Conservation (phyloP, 352 stramenopile species). For the Phytophthora vignae region DNA sequence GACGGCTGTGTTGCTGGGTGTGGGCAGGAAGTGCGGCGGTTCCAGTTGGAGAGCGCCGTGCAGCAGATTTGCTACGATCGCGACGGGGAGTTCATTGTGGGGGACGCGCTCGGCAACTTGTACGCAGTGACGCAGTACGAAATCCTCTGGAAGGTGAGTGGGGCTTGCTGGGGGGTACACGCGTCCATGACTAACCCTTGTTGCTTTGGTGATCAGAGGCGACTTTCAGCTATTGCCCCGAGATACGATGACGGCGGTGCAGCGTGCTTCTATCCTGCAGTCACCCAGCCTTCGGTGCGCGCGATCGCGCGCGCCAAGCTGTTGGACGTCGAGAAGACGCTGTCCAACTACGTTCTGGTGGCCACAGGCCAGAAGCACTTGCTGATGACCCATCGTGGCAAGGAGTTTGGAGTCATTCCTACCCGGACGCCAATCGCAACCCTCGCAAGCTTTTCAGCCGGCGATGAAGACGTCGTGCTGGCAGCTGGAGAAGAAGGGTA, state of each 20-base stretch:
- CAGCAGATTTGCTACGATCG: slow-evolving; percentile 44
- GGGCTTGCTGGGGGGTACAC: background rate
- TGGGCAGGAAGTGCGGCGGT: slow-evolving; percentile 53
- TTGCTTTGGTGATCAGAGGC: slow-evolving; percentile 21
- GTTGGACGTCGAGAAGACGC: slow-evolving; percentile 59
- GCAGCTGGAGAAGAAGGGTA: slow-evolving; percentile 61
- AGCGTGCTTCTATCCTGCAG: slow-evolving; percentile 44
- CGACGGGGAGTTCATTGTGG: slow-evolving; percentile 51
- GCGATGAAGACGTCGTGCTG: slow-evolving; percentile 47
- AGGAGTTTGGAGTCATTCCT: slow-evolving; percentile 39
- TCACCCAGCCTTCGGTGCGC: slow-evolving; percentile 38
- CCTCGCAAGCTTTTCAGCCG: slow-evolving; percentile 34
- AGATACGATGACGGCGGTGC: slow-evolving; percentile 11
- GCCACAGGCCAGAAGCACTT: slow-evolving; percentile 56
- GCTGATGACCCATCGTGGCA: slow-evolving; percentile 51
- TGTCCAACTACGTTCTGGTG: slow-evolving; percentile 60
- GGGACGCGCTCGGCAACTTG: slow-evolving; percentile 50
- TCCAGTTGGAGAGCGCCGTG: slow-evolving; percentile 58
- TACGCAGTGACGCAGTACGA: slow-evolving; percentile 67
- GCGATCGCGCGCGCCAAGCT: slow-evolving; percentile 44
- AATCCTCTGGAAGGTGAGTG: slow-evolving; percentile 59
- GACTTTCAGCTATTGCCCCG: slow-evolving; percentile 12
- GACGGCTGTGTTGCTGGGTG: slow-evolving; percentile 4
- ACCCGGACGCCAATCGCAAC: slow-evolving; percentile 41
- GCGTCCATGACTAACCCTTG: background rate